Evolutionary conservation across 495 filamentous ascomycete genomes (phyloP), one percentile per base, ranked within the genome.

Genomic region (Penicillium ochrochloron): DNA sequence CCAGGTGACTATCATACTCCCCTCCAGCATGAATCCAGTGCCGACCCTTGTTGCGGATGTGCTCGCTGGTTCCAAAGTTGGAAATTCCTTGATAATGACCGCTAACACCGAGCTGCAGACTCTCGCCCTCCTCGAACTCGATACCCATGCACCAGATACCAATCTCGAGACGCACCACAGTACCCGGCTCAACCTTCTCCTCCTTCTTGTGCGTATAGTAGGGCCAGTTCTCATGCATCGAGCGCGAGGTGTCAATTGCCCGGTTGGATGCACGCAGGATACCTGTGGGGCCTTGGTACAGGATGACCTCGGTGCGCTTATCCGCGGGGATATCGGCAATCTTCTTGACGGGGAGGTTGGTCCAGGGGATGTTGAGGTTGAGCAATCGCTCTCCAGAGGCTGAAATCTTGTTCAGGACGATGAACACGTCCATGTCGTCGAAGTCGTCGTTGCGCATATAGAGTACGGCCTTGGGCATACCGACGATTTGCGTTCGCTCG

Each of bases 401-500:
- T 9, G 51, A 53, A 17, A 62, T 19, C n/a, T 62, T 62, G 39
- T 51, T 41, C 7, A 62, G 11, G 14, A 44, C 35, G 19, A 62
- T 14, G 39, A 55, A 62, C 19, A 62, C 37, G 19, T 62, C 60
- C 23, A 62, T 55, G 5, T 62, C 51, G 27, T 62, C 39, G 12
- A 33, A 34, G 10, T 62, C 60, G 27, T 55, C 35, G 12, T 33
- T 44, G 4, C 51, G 29, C 60, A 62, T 57, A 14, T 19, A 57
- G 2, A 56, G 50, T 1, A 56, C 51, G 4, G 60, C 60, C 19
- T 62, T 62, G 42, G 75, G 62, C n/a, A 67, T 62, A 12, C 75
- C 74, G 14, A 72, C 65, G n/a, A 82, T 35, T 17, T 70, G 61
- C 4, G 73, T 71, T 6, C 50, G 62, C 44, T 61, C 42, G 21